These are phyloP conservation scores for Byssoonygena ceratinophila DNA, from an alignment of 2,329 filamentous ascomycete species.

Conservation along the genomic window DNA sequence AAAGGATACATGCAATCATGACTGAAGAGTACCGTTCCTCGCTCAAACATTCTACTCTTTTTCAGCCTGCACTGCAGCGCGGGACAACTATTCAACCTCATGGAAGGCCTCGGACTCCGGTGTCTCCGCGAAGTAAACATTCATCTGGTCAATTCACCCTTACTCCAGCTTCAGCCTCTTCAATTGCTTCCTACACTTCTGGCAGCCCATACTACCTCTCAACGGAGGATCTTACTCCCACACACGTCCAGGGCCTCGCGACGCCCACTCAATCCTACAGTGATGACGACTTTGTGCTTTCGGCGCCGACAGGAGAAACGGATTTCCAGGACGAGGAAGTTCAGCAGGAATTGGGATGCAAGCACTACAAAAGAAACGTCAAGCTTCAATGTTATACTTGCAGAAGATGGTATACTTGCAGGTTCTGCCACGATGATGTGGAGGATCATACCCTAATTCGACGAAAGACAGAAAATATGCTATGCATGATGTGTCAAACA, in stretches of 20 bases:
- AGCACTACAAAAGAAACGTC: constrained; percentile 90
- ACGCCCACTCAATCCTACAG: constrained; percentile 9
- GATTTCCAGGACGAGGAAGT: neutral
- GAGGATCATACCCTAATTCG: constrained; percentile 73
- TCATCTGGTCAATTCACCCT: constrained; percentile 24
- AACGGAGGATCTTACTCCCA: constrained; percentile 53
- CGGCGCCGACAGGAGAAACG: neutral
- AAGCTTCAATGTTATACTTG: constrained; percentile 90
- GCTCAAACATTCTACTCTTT: constrained; percentile 19
- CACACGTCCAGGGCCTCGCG: constrained; percentile 47
- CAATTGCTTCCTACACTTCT: constrained; percentile 19
- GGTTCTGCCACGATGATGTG: constrained; percentile 78
- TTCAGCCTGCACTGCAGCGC: constrained; percentile 10
- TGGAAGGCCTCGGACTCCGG: constrained; percentile 25
- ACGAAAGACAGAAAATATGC: constrained; percentile 82
- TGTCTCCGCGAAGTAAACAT: constrained; percentile 24
- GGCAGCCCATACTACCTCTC: constrained; percentile 34
- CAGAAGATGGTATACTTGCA: constrained; percentile 84
- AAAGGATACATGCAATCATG: constrained; percentile 59
- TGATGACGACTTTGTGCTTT: constrained; percentile 8
- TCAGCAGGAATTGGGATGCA: constrained; percentile 56
- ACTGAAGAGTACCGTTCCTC: constrained; percentile 55
- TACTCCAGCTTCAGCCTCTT: constrained; percentile 23
- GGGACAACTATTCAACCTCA: constrained; percentile 22
- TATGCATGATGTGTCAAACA: constrained; percentile 88